Conservation (phyloP, 768 basidiomycete species). For the Sutorius australiensis region DNA sequence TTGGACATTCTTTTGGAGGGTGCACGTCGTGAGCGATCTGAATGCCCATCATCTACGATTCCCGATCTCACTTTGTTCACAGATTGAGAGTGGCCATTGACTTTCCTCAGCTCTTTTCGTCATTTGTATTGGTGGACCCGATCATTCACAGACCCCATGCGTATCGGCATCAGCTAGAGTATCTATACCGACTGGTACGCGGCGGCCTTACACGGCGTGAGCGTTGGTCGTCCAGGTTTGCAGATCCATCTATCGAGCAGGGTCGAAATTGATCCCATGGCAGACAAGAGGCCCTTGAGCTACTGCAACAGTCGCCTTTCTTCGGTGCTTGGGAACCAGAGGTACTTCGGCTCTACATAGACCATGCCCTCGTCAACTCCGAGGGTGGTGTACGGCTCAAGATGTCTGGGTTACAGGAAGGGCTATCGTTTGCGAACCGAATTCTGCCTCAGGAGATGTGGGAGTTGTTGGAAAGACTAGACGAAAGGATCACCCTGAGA, state of each 20-base stretch:
- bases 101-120: constrained; percentile 63
- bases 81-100: constrained; percentile 65
- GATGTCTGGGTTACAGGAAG: constrained; percentile 64
- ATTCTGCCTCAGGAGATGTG: constrained; percentile 22
- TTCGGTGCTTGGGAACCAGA: constrained; percentile 68
- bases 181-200: constrained; percentile 13
- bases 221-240: constrained; percentile 60
- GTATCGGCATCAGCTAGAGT: not conserved
- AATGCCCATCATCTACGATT: no score
- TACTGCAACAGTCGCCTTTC: constrained; percentile 55
- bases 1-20: constrained; percentile 87
- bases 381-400: constrained; percentile 53
- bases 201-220: constrained; percentile 58
- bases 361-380: constrained; percentile 44
- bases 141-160: constrained; percentile 43
- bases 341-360: constrained; percentile 56
- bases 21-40: constrained; percentile 57
- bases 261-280: not conserved
- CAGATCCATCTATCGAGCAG: not conserved
- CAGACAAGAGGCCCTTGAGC: constrained; percentile 57
- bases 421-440: constrained; percentile 51
- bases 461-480: constrained; percentile 26
- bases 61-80: not conserved
- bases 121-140: constrained; percentile 76
- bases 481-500: constrained; percentile 24